Evolutionary conservation across 495 filamentous ascomycete genomes (phyloP).

Genomic region (Collariella sp.): DNA sequence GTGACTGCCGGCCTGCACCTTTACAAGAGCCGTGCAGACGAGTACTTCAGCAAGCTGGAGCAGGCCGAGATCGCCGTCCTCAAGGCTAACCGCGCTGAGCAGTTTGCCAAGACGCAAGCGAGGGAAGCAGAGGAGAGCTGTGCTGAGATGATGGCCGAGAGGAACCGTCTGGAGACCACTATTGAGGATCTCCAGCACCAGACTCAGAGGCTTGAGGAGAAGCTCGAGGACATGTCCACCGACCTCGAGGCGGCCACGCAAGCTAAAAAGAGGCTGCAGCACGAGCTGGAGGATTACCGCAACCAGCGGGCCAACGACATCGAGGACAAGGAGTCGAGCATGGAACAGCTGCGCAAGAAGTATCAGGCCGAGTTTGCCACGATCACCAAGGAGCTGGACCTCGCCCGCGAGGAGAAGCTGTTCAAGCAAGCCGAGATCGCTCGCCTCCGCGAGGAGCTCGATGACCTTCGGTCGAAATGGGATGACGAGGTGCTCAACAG

Average conservation of each 20-base stretch:
- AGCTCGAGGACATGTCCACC: conserved; percentile 82
- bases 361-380: conserved; percentile 89
- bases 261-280: conserved; percentile 89
- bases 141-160: conserved; percentile 82
- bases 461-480: conserved; percentile 93
- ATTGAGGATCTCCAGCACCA: conserved; percentile 88
- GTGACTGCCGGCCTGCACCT: conserved; percentile 73
- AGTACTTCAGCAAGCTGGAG: conserved; percentile 96
- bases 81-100: conserved; percentile 84
- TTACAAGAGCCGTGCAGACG: conserved; percentile 89
- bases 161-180: conserved; percentile 78
- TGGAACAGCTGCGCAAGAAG: conserved; percentile 96
- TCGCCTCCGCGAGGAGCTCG: conserved; percentile 83
- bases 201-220: conserved; percentile 81
- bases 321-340: conserved; percentile 90
- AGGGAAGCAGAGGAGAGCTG: conserved; percentile 87
- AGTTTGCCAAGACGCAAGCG: conserved; percentile 83
- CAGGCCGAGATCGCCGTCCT: conserved; percentile 93
- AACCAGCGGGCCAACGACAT: conserved; percentile 91
- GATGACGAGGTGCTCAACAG: conserved; percentile 97
- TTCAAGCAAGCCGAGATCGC: conserved; percentile 56
- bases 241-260: conserved; percentile 81
- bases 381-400: conserved; percentile 82
- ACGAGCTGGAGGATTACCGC: conserved; percentile 96
- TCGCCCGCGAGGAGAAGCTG: conserved; percentile 77